Conservation (phyloP, 768 basidiomycete species). For the Amanita rimosa region DNA sequence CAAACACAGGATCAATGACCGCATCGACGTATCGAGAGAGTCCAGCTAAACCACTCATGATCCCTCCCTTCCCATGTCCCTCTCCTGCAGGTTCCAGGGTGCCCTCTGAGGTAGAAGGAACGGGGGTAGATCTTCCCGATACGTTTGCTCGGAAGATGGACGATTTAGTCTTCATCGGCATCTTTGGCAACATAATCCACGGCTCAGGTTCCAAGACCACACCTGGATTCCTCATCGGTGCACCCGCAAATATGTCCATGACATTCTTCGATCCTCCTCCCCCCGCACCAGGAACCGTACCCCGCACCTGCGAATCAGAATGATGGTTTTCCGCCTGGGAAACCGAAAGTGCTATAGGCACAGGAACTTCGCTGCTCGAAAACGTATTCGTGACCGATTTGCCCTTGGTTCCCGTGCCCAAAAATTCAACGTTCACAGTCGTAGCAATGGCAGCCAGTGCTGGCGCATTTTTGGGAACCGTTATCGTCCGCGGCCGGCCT, state of each 20-base stretch:
- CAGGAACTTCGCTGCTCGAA: neutral
- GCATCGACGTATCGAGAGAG: constrained; percentile 71
- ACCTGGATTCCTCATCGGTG: constrained; percentile 26
- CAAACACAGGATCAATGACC: constrained; percentile 42
- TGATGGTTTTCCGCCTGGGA: constrained; percentile 1
- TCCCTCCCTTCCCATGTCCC: constrained; percentile 11
- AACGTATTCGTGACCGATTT: constrained; percentile 29
- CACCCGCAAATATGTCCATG: constrained; percentile 91
- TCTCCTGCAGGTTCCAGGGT: constrained; percentile 8
- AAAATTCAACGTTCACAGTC: constrained; percentile 96
- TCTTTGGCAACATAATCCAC: constrained; percentile 57
- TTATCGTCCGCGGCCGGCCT: constrained; percentile 25
- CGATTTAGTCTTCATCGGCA: constrained; percentile 15
- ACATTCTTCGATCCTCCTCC: constrained; percentile 23
- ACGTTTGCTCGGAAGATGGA: constrained; percentile 12
- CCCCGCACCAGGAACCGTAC: neutral
- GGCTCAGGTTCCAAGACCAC: constrained; percentile 35
- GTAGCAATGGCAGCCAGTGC: constrained; percentile 82
- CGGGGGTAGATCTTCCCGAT: neutral
- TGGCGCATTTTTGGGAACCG: constrained; percentile 70
- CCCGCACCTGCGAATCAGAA: neutral
- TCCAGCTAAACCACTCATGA: constrained; percentile 12
- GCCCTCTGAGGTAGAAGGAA: neutral
- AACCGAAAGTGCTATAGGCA: neutral
- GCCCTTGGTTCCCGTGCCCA: constrained; percentile 39